Base-by-base conservation (phyloP, 176 grass and related monocot genomes). In the Rhynchospora breviuscula region DNA sequence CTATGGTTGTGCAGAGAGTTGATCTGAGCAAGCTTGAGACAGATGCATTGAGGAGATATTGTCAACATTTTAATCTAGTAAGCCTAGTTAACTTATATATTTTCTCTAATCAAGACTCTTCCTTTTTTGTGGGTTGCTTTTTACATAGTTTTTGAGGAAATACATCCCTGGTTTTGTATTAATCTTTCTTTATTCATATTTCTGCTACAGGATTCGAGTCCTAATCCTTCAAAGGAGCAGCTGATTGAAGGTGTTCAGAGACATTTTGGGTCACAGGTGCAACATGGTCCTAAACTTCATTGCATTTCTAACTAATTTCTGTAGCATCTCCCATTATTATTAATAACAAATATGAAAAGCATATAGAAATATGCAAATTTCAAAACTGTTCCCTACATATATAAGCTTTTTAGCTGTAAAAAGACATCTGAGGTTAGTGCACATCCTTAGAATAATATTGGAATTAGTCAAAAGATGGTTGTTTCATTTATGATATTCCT, bases 21-120 rank as follows among this genome's bases (percentile, higher is more conserved):
- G 94, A 97, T 60, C 85, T 97, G 77, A 93, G 85, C 89, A 97
- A 97, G 66, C 87, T 97, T 72, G 94, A 93, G 69, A 83, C 90
- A 56, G 89, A 83, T 86, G 94, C 94, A 83, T 82, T 97, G 52
- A 89, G 87, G 94, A 93, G 91, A 97, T 97, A 97, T 79, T 97
- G 91, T 89, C 85, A 83, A 52, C 91, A 97, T 71, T 97, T 97
- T 87, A 93, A 93, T 61, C 85, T 93, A 2, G 91, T 97, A 85
- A 88, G 90, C 83, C 56, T 45, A 79, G 19, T 78, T 84, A 31
- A 59, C 52, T 66, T 45, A 84, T 76, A n/a, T 52, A 72, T 67
- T 9, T 35, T 59, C 4, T 79, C 5, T 66, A 49, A 43, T 67
- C 44, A 53, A 85, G 14, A 44, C 46, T 69, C 18, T 52, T 46